These are phyloP conservation scores for Xylaria sp. DNA, from an alignment of 2,329 filamentous ascomycete species.

Conservation along the genomic window DNA sequence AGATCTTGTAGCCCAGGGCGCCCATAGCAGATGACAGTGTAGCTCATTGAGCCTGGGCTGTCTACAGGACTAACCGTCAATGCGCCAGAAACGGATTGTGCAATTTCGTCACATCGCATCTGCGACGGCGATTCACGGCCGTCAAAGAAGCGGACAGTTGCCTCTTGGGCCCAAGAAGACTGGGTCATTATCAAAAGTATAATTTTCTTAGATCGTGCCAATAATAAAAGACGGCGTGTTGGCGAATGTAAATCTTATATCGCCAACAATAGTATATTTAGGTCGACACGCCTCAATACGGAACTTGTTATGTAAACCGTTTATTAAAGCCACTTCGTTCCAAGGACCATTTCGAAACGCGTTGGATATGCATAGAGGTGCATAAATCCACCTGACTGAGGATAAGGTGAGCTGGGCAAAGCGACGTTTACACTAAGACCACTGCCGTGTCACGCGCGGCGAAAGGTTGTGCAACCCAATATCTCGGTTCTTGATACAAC, in stretches of 20 bases:
- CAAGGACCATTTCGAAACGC: too few species aligned
- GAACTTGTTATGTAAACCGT: too few species aligned
- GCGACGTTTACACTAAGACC: too few species aligned
- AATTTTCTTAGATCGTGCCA: neutral
- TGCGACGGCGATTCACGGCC: slow-evolving; percentile 40
- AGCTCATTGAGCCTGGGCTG: slow-evolving; percentile 46
- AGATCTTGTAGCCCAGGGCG: slow-evolving; percentile 9
- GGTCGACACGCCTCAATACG: too few species aligned
- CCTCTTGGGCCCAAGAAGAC: slow-evolving; percentile 21
- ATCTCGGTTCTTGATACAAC: neutral
- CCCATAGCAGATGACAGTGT: slow-evolving; percentile 42
- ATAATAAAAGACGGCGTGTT: too few species aligned
- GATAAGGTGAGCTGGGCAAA: too few species aligned
- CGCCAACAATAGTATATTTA: too few species aligned
- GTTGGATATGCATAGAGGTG: too few species aligned
- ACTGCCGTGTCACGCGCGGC: too few species aligned
- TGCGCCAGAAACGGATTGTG: slow-evolving; percentile 28
- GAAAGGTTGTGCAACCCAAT: neutral
- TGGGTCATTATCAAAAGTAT: slow-evolving; percentile 26
- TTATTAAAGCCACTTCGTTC: too few species aligned
- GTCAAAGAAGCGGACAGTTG: slow-evolving; percentile 32
- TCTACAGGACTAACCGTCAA: slow-evolving; percentile 40
- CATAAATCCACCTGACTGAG: too few species aligned
- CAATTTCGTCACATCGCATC: slow-evolving; percentile 40
- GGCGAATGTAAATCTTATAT: too few species aligned